Evolutionary conservation across 2,329 filamentous ascomycete species (phyloP), one percentile per base, ranked within the genome.

Genomic region (Pseudogymnoascus sp.): DNA sequence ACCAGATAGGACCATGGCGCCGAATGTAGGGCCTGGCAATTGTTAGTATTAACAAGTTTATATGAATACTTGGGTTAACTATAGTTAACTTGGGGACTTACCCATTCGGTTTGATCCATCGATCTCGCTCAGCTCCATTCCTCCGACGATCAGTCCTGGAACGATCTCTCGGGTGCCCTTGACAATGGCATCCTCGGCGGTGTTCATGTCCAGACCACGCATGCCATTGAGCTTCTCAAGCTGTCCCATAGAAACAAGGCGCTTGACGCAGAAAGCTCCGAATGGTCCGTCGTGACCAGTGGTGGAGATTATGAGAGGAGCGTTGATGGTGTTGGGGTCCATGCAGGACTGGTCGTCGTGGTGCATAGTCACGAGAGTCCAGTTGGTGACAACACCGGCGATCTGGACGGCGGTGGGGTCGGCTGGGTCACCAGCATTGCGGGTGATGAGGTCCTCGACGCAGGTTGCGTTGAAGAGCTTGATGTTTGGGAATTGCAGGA

Each of bases 241-340:
- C 69, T 86, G 84, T 76, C 88, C 83, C 91, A 96, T 96, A 76
- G 87, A 90, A 59, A 96, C 92, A 42, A 96, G 87, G 60, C 92
- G 86, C 84, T 96, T 96, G 75, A 91, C 92, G 68, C 79, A 89
- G 80, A 97, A 97, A 60, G 92, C 92, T 57, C 92, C 93, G 74
- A 96, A 96, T 14, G 92, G 92, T 0, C 84, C 93, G 69, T 97
- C 92, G 72, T 97, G 92, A 61, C 92, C 93, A 0, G 92, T 96
- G 23, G 92, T 96, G 64, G 87, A 91, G 79, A 97, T 89, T 73
- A 96, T 81, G 65, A 96, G 77, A 1, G 92, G 91, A 0, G 91
- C 91, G 74, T 96, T 96, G 83, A 96, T 96, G 71, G 92, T 96
- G 84, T 95, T 96, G 69, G 92, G 92, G 76, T 96, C 93, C 92